phyloP scores from a whole-genome alignment of 1,284 basidiomycete genomes.

The Puccinia polysora region DNA sequence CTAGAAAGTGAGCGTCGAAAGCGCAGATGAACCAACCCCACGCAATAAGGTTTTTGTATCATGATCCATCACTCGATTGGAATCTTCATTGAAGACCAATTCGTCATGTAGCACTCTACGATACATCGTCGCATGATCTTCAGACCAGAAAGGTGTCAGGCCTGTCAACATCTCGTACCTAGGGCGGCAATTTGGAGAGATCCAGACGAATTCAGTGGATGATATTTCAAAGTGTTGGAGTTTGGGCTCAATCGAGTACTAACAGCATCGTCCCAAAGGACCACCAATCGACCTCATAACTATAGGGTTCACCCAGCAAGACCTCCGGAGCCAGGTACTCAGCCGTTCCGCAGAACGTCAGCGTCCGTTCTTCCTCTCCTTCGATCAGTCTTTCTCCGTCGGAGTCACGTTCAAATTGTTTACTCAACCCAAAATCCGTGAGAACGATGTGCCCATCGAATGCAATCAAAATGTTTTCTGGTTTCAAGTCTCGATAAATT shows the following conservation, averaged over 20 bases:
- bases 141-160: slow-evolving; percentile 88
- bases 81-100: slow-evolving; percentile 77
- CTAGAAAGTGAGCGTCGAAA: too few species aligned
- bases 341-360: slow-evolving; percentile 65
- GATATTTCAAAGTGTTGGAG: slow-evolving; percentile 14
- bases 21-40: slow-evolving; percentile 76
- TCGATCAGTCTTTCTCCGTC: slow-evolving; percentile 25
- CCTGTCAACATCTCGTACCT: slow-evolving; percentile 33
- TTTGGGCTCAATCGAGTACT: slow-evolving; percentile 66
- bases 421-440: slow-evolving; percentile 89
- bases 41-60: slow-evolving; percentile 92
- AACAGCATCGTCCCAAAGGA: slow-evolving; percentile 93
- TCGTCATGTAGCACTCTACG: slow-evolving; percentile 81
- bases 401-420: slow-evolving; percentile 54
- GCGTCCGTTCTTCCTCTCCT: slow-evolving; percentile 61
- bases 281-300: slow-evolving; percentile 97
- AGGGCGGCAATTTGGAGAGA: not conserved
- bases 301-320: slow-evolving; percentile 81
- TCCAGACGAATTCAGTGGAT: not conserved
- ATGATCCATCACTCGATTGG: slow-evolving; percentile 70
- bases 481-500: slow-evolving; percentile 72
- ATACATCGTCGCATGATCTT: slow-evolving; percentile 92
- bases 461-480: slow-evolving; percentile 90
- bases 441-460: slow-evolving; percentile 89
- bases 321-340: slow-evolving; percentile 76